Conservation (phyloP, 805 yeast species). For the Diddensiella transvaalensis region DNA sequence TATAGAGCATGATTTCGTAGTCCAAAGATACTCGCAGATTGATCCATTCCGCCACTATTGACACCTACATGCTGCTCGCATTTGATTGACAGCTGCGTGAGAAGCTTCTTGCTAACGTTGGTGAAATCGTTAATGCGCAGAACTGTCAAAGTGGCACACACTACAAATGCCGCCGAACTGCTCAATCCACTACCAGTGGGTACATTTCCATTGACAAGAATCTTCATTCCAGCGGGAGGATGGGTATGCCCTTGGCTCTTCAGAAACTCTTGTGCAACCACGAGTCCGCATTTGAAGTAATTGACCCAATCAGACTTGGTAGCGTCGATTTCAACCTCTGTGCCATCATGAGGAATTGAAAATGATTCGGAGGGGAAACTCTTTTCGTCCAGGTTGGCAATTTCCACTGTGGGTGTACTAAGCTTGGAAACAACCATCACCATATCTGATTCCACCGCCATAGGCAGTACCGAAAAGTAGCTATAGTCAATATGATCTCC, state of each 20-base stretch:
- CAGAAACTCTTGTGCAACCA: slow-evolving; percentile 54
- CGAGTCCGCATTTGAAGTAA: slow-evolving; percentile 62
- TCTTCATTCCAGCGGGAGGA: slow-evolving; percentile 46
- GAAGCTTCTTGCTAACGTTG: slow-evolving; percentile 45
- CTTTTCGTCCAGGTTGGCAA: slow-evolving; percentile 36
- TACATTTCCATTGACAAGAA: slow-evolving; percentile 58
- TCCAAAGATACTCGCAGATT: slow-evolving; percentile 67
- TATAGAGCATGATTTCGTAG: slow-evolving; percentile 53
- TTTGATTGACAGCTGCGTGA: slow-evolving; percentile 58
- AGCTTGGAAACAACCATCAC: slow-evolving; percentile 42
- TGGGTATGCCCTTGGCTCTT: slow-evolving; percentile 24
- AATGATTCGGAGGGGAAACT: slow-evolving; percentile 23
- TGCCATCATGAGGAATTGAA: slow-evolving; percentile 14
- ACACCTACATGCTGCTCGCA: slow-evolving; percentile 72
- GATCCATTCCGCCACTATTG: slow-evolving; percentile 79
- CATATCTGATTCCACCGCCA: slow-evolving; percentile 66
- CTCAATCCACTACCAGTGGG: slow-evolving; percentile 73
- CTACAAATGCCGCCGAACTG: slow-evolving; percentile 70
- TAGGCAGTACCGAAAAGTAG: slow-evolving; percentile 63
- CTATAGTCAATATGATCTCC: slow-evolving; percentile 76
- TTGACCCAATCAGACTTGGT: slow-evolving; percentile 57
- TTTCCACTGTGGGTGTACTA: slow-evolving; percentile 27
- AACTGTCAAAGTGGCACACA: slow-evolving; percentile 56
- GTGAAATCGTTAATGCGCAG: slow-evolving; percentile 49
- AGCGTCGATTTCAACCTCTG: slow-evolving; percentile 45